A percentile compares a stretch with the other conserved stretches of the same genome.
Conservation (phyloP, 768 basidiomycete species). For the Suillus placidus region DNA sequence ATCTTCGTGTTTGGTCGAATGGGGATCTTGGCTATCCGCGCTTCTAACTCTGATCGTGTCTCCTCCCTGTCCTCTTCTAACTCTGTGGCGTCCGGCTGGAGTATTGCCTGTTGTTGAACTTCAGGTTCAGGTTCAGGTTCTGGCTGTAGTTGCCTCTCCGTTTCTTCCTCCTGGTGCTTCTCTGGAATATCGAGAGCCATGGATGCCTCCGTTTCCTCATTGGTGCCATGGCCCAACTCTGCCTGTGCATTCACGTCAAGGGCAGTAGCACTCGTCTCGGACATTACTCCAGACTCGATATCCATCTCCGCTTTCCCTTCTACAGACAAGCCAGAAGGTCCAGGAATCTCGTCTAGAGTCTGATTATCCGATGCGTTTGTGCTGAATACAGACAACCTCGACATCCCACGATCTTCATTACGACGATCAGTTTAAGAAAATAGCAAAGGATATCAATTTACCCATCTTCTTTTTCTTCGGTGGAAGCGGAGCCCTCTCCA, state of each 20-base stretch:
- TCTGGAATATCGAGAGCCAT: slow-evolving; percentile 21
- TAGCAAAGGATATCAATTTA: not conserved
- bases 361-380: slow-evolving; percentile 51
- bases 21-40: slow-evolving; percentile 30
- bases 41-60: slow-evolving; percentile 22
- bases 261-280: not conserved
- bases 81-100: not conserved
- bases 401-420: slow-evolving; percentile 38
- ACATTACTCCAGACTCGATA: not conserved
- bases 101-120: not conserved
- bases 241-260: no score
- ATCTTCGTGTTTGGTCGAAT: slow-evolving; percentile 35
- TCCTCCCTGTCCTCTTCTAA: slow-evolving; percentile 11
- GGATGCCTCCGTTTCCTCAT: slow-evolving; percentile 1
- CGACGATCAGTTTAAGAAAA: slow-evolving; percentile 3
- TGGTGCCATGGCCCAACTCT: not conserved
- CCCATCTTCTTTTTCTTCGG: slow-evolving; percentile 56
- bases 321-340: slow-evolving; percentile 25
- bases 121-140: not conserved
- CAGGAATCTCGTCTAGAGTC: slow-evolving; percentile 30
- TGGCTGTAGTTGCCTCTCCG: not conserved
- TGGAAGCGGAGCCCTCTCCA: slow-evolving; percentile 47
- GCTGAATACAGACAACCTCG: slow-evolving; percentile 50
- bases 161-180: not conserved
- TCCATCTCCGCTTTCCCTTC: slow-evolving; percentile 24